Percentiles rank a stretch among this genome's conserved stretches.
These are phyloP conservation scores for Spathaspora sp. DNA, from an alignment of 1,139 yeast species.

Conservation along the genomic window DNA sequence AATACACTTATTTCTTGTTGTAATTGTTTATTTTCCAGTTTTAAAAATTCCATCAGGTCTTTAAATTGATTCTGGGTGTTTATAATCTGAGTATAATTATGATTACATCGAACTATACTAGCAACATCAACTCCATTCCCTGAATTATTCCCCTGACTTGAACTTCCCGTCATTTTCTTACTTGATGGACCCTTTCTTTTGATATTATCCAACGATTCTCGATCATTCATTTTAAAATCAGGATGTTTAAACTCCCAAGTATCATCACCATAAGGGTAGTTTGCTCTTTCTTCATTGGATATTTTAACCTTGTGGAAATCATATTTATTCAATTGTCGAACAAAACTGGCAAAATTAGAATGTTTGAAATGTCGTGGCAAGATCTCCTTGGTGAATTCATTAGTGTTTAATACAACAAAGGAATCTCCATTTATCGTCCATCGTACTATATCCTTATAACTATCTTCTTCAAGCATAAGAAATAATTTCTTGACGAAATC, in stretches of 20 bases:
- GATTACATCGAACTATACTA: conserved; percentile 8
- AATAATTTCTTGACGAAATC: conserved; percentile 76
- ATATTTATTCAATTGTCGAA: conserved; percentile 90
- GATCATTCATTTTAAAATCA: conserved; percentile 71
- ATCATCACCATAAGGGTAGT: conserved; percentile 67
- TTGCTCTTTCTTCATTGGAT: conserved; percentile 51
- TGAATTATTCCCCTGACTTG: conserved; percentile 2
- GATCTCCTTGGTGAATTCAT: conserved; percentile 81
- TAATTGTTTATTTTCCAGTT: conserved; percentile 41
- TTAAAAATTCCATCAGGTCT: conserved; percentile 43
- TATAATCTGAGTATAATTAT: conserved; percentile 11
- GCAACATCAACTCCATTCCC: conserved; percentile 2
- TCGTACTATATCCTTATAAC: conserved; percentile 68
- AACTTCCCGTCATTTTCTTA: conserved; percentile 27
- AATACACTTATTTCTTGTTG: conserved; percentile 45
- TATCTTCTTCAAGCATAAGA: conserved; percentile 82
- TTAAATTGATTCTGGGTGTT: conserved; percentile 26
- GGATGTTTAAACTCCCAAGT: conserved; percentile 97
- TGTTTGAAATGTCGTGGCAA: conserved; percentile 92
- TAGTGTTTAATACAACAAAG: conserved; percentile 85
- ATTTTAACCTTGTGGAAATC: conserved; percentile 92
- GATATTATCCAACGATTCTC: conserved; percentile 72
- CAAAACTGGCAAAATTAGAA: conserved; percentile 91
- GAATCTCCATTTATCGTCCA: conserved; percentile 95
- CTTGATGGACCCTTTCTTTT: conserved; percentile 74